A percentile compares a stretch with the other conserved stretches of the same genome.
phyloP scores from a whole-genome alignment of 1,139 yeast genomes.

The Pichia sp. region DNA sequence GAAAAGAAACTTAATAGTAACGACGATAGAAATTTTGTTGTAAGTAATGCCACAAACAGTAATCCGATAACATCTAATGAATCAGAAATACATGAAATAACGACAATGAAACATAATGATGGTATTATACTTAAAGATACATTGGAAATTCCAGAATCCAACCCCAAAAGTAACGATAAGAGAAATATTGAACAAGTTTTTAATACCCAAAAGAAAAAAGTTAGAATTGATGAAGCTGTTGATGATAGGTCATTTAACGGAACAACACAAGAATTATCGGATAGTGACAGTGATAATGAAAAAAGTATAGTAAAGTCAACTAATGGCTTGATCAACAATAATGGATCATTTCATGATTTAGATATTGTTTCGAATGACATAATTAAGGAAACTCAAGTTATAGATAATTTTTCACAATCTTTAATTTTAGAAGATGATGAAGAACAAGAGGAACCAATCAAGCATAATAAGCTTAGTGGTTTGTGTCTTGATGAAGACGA shows the following conservation, averaged over 20 bases:
- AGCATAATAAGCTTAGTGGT: not conserved
- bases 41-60: not conserved
- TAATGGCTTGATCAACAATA: not conserved
- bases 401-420: conserved; percentile 12
- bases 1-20: not conserved
- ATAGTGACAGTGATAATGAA: conserved; percentile 9
- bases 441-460: not conserved
- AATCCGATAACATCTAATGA: not conserved
- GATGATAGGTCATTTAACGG: not conserved
- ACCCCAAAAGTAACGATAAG: not conserved
- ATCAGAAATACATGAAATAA: not conserved
- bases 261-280: conserved; percentile 8
- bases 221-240: not conserved
- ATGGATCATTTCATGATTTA: not conserved
- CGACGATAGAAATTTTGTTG: not conserved
- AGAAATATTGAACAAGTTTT: too few species aligned
- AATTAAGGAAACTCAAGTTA: conserved; percentile 8
- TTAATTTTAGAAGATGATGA: conserved; percentile 8
- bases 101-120: not conserved
- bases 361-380: not conserved
- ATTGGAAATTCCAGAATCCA: not conserved
- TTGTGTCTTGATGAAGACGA: not conserved
- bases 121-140: not conserved
- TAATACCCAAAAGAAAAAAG: not conserved
- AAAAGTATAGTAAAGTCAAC: not conserved